Conservation (phyloP, 805 yeast genomes). For the Kuraishia piskuri region DNA sequence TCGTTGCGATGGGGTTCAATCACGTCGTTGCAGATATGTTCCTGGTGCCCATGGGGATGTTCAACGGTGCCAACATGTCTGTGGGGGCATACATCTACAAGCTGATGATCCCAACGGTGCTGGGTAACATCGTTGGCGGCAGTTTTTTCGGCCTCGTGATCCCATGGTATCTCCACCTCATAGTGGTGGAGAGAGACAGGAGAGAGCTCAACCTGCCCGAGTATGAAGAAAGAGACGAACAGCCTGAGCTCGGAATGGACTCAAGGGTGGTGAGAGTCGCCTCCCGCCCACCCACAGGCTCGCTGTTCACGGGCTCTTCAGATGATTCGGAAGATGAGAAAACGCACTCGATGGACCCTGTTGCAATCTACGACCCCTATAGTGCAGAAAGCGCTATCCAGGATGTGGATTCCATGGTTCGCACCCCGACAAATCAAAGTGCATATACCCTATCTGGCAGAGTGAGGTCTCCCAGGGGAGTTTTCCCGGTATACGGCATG, state of each 20-base stretch:
- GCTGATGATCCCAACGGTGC: slow-evolving; percentile 54
- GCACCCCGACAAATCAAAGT: not conserved
- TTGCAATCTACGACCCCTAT: not conserved
- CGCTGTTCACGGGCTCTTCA: not conserved
- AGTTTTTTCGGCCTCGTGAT: slow-evolving; percentile 49
- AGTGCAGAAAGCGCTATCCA: slow-evolving; percentile 1
- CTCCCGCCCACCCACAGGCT: not conserved
- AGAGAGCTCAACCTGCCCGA: slow-evolving; percentile 52
- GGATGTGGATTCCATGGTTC: not conserved
- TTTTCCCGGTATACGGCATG: slow-evolving; percentile 77
- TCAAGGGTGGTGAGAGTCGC: slow-evolving; percentile 61
- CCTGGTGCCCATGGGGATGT: slow-evolving; percentile 53
- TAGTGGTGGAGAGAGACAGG: slow-evolving; percentile 66
- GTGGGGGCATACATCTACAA: slow-evolving; percentile 69
- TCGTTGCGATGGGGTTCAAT: slow-evolving; percentile 71
- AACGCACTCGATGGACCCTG: slow-evolving; percentile 2
- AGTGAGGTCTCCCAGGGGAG: slow-evolving; percentile 60
- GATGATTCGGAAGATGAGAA: not conserved
- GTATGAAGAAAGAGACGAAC: slow-evolving; percentile 70
- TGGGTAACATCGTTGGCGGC: slow-evolving; percentile 83
- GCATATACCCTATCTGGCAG: not conserved
- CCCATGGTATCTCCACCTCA: slow-evolving; percentile 68
- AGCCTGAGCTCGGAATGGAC: slow-evolving; percentile 69
- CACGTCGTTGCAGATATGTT: slow-evolving; percentile 84
- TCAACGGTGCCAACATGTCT: slow-evolving; percentile 55